Evolutionary conservation across 768 basidiomycete genomes (phyloP).

Genomic region (Amanita subjunquillea): DNA sequence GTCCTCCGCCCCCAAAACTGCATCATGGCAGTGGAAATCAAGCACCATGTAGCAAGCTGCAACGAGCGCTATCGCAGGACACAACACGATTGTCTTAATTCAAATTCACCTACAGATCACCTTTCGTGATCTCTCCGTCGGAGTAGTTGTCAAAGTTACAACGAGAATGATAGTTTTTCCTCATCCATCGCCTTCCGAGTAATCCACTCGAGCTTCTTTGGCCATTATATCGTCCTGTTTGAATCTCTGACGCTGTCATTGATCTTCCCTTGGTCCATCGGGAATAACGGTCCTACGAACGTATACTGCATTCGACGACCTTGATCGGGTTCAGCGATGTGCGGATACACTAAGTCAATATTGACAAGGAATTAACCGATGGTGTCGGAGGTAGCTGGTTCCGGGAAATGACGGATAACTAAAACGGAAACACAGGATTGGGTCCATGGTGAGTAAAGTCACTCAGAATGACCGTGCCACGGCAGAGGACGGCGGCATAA

Average conservation of each 20-base stretch:
- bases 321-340: slow-evolving; percentile 32
- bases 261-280: slow-evolving; percentile 49
- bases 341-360: slow-evolving; percentile 11
- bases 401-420: slow-evolving; percentile 37
- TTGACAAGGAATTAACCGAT: slow-evolving; percentile 16
- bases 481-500: too few species aligned
- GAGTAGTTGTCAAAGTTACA: too few species aligned
- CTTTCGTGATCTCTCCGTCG: too few species aligned
- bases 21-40: not conserved
- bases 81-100: not conserved
- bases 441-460: slow-evolving; percentile 52
- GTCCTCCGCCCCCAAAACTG: too few species aligned
- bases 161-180: not conserved
- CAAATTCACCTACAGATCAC: too few species aligned
- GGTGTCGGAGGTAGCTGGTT: slow-evolving; percentile 31
- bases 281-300: slow-evolving; percentile 44
- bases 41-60: not conserved
- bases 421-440: slow-evolving; percentile 51
- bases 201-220: slow-evolving; percentile 30
- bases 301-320: slow-evolving; percentile 20
- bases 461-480: slow-evolving; percentile 26
- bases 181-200: slow-evolving; percentile 11
- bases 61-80: not conserved
- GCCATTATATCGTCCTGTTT: slow-evolving; percentile 58
- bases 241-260: slow-evolving; percentile 55